Base-by-base conservation (phyloP, 2,329 filamentous ascomycete species). In the Sclerotinia minor region DNA sequence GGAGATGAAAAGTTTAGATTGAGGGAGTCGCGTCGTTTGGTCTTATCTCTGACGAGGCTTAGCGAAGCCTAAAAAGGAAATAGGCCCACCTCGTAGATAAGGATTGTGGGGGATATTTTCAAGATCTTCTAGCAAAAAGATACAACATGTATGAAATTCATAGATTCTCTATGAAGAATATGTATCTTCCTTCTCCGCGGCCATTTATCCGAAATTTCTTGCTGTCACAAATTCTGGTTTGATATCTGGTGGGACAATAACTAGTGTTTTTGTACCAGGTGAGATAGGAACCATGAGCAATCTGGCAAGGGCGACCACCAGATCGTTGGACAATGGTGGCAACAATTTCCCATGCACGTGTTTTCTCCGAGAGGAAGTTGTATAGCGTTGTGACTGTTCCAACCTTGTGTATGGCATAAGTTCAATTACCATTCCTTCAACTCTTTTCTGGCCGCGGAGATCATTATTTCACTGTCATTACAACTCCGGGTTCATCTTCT, bases 1-100 rank as follows among this genome's bases (percentile, higher is more conserved):
- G 50, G 4, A 24, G 26, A 35, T 35, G 11, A 58, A 57, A 15
- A 15, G 7, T 44, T 21, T 35, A 32, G 52, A 32, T 35, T 41
- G 21, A 44, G 41, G 29, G 41, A 50, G 29, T 50, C 26, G 52
- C n/a, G 53, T 58, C 45, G 29, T 63, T 15, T 29, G 13, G 45
- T 38, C 63, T 65, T 65, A 65, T 65, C 63, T 65, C 58, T 58
- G 63, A 65, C 38, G 35, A 57, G 52, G 63, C 38, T 45, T 45
- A 57, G 50, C 63, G 50, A 65, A 26, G 29, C 63, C 38, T n/a
- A 24, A 32, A 57, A 45, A 6, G 38, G 63, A 41, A 35, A 47
- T 57, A 19, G 24, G 32, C 3, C 63, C 63, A 32, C 38, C 38
- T 47, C 6, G 29, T 19, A 65, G 63, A 65, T 65, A 58, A 65